phyloP scores from a whole-genome alignment of 1,284 basidiomycete genomes.

The Microbotryomycetes sp. region DNA sequence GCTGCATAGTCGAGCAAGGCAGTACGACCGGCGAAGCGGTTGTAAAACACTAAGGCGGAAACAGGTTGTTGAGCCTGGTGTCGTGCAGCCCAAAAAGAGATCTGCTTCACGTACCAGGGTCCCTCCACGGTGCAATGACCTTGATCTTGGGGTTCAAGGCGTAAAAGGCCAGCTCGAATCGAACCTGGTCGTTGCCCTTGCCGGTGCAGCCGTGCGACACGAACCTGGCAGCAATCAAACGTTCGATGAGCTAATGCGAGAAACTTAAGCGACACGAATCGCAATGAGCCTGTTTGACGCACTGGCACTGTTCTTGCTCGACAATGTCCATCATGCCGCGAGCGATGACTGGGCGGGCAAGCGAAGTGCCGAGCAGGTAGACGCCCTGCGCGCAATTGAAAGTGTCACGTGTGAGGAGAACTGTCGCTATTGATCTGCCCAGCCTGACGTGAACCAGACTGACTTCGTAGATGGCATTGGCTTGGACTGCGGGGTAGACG shows the following conservation, averaged over 20 bases:
- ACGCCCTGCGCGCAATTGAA: too few species aligned
- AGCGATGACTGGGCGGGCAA: constrained; percentile 96
- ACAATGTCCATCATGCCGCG: constrained; percentile 97
- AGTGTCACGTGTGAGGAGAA: too few species aligned
- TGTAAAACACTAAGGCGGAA: constrained; percentile 70
- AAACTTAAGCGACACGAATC: too few species aligned
- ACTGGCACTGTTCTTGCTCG: constrained; percentile 87
- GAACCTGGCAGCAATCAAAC: constrained; percentile 50
- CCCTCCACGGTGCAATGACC: constrained; percentile 95
- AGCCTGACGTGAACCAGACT: too few species aligned
- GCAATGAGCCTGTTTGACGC: constrained; percentile 30
- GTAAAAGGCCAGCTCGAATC: constrained; percentile 99
- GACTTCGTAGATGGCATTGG: constrained; percentile 98
- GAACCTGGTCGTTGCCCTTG: constrained; percentile 99
- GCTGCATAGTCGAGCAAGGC: constrained; percentile 87
- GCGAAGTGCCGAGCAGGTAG: constrained; percentile 94
- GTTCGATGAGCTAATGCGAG: constrained; percentile 21
- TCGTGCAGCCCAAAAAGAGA: neutral
- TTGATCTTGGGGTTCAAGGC: constrained; percentile 98
- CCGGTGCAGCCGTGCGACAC: constrained; percentile 99
- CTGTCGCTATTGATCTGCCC: too few species aligned
- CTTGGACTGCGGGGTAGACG: constrained; percentile 94
- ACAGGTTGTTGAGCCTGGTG: neutral
- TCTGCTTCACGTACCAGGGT: constrained; percentile 57
- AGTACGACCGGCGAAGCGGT: constrained; percentile 90